Base-by-base conservation (phyloP, 139 green algal species). In the Picochlorum sp. region DNA sequence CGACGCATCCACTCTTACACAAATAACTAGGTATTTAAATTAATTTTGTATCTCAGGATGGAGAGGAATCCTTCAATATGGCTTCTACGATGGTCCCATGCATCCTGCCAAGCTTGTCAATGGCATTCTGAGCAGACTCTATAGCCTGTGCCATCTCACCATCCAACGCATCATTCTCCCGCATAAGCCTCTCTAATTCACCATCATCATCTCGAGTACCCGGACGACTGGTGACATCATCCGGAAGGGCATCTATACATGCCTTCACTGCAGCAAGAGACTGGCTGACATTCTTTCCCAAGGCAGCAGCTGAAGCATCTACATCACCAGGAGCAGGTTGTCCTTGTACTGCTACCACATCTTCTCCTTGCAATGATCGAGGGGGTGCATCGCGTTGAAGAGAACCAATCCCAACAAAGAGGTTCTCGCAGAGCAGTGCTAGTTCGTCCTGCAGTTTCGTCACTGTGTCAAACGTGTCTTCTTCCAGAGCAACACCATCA, bases 361-460 rank as follows among this genome's bases (percentile, higher is more conserved):
- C 4, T 41, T 72, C 69, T 4, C 58, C 56, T 32, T 69, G 60
- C 3, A 69, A 11, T 4, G 21, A 6, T 5, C 21, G 30, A 4
- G 69, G 62, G 3, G 63, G 62, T 20, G 69, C 69, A 47, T 76
- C 69, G 2, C 69, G 56, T 28, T 76, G 69, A 41, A 76, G 37
- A 11, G 69, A 62, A 6, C 69, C 69, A 15, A 76, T 37, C 30
- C 56, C 71, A 45, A 66, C 71, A 47, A 68, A 76, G 6, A 76
- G 46, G 24, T 49, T 62, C 18, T 30, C 52, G n/a, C 65, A 71
- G 20, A 76, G 24, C 8, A 41, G 30, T 4, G 13, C 63, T 4
- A 72, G 7, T 20, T 65, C 23, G 26, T 72, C 69, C 28, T 76
- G 68, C 18, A 69, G 14, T 45, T 46, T 28, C 3, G 26, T 59